Evolutionary conservation across 441 rosid species (phyloP).

Genomic region (Geranium incanum): DNA sequence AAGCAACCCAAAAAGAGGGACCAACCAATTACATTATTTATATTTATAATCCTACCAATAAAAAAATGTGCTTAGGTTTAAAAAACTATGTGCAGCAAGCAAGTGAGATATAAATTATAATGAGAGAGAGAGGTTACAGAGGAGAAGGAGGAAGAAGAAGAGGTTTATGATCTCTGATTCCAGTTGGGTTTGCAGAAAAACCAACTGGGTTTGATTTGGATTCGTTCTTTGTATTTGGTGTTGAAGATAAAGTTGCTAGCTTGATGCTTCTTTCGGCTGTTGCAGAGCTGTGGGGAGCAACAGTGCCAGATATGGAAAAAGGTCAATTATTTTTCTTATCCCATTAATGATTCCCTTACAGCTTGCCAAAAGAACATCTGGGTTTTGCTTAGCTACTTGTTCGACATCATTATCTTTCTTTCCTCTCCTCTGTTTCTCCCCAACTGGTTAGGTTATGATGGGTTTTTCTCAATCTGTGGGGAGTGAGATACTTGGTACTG

Average conservation of each 20-base stretch:
- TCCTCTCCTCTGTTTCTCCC: slow-evolving; percentile 24
- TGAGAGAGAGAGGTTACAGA: slow-evolving; percentile 2
- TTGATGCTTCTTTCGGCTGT: slow-evolving; percentile 35
- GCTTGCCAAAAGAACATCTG: slow-evolving; percentile 35
- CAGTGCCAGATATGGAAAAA: slow-evolving; percentile 26
- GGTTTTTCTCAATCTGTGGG: slow-evolving; percentile 20
- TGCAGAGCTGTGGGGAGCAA: slow-evolving; percentile 27
- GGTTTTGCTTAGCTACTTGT: slow-evolving; percentile 39
- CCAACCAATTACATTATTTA: background rate
- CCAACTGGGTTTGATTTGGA: slow-evolving; percentile 34
- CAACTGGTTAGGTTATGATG: slow-evolving; percentile 21
- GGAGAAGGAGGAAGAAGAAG: slow-evolving; percentile 14
- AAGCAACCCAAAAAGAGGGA: background rate
- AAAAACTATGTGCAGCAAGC: background rate
- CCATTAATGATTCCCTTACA: slow-evolving; percentile 47
- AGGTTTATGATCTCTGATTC: slow-evolving; percentile 39
- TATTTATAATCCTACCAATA: background rate
- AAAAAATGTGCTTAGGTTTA: slow-evolving; percentile 16
- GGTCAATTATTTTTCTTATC: slow-evolving; percentile 30
- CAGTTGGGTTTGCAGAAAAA: slow-evolving; percentile 39
- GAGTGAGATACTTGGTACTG: slow-evolving; percentile 21
- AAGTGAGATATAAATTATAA: background rate
- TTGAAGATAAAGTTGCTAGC: slow-evolving; percentile 32
- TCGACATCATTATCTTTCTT: slow-evolving; percentile 38
- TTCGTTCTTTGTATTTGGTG: slow-evolving; percentile 17